Conservation (phyloP, 805 yeast species). For the Priceomyces castillae region DNA sequence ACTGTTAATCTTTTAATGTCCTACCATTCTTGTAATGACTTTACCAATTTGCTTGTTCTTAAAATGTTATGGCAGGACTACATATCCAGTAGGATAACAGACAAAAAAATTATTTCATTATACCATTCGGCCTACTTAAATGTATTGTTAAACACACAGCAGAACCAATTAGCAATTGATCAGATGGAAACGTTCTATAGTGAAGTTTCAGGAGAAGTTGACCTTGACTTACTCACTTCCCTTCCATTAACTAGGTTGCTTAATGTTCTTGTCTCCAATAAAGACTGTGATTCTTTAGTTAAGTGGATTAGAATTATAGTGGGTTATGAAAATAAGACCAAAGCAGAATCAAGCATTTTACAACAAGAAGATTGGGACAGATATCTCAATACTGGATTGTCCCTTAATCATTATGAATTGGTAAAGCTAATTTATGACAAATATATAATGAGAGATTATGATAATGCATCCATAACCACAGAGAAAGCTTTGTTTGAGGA, state of each 20-base stretch:
- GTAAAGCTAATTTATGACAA: conserved; percentile 27
- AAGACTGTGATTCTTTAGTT: conserved; percentile 23
- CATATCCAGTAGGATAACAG: conserved; percentile 7
- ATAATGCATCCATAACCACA: conserved; percentile 16
- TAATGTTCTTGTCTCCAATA: conserved; percentile 12
- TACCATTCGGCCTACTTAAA: conserved; percentile 24
- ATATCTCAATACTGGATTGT: conserved; percentile 22
- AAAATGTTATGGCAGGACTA: conserved; percentile 22
- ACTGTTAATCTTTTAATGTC: conserved; percentile 5
- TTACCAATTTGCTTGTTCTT: conserved; percentile 18
- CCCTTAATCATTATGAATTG: conserved; percentile 24
- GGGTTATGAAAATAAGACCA: conserved; percentile 4
- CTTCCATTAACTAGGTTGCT: conserved; percentile 21
- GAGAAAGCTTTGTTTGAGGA: conserved; percentile 24
- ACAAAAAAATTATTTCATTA: conserved; percentile 10
- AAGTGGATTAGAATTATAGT: conserved; percentile 12
- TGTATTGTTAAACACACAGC: conserved; percentile 22
- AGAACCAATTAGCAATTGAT: conserved; percentile 22
- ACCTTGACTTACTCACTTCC: neutral
- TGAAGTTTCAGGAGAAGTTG: neutral
- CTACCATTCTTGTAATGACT: conserved; percentile 15
- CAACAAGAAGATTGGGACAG: conserved; percentile 18
- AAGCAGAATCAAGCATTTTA: conserved; percentile 5
- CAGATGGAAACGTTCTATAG: conserved; percentile 11
- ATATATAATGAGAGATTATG: conserved; percentile 28